Percentiles rank a stretch among this genome's conserved stretches.
phyloP scores from a whole-genome alignment of 805 yeast species.

The Myxozyma udenii region DNA sequence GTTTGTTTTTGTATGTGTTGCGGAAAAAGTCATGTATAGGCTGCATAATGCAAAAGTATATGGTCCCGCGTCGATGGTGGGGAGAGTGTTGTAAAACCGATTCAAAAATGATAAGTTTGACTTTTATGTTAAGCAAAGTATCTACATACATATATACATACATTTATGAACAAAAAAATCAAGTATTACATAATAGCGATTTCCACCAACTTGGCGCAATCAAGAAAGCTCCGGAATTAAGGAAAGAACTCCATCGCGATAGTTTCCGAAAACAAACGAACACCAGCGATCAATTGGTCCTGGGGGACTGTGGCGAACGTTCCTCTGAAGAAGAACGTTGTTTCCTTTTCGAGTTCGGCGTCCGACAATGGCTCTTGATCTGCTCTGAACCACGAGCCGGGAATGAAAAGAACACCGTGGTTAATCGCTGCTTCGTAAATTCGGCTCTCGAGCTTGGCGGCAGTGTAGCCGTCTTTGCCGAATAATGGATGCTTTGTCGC shows the following conservation, averaged over 20 bases:
- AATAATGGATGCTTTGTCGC: conserved; percentile 78
- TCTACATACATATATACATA: not conserved
- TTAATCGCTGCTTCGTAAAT: conserved; percentile 30
- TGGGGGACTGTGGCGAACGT: conserved; percentile 46
- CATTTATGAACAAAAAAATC: not conserved
- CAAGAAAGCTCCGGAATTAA: no score
- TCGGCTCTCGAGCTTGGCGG: conserved; percentile 18
- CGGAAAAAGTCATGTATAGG: not conserved
- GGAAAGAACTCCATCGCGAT: conserved; percentile 35
- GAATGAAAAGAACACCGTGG: conserved; percentile 31
- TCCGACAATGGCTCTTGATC: conserved; percentile 28
- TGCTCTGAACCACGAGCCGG: conserved; percentile 34
- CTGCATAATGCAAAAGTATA: not conserved
- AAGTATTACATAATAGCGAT: not conserved
- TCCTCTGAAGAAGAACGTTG: conserved; percentile 42
- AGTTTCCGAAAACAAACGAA: conserved; percentile 39
- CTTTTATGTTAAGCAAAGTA: not conserved
- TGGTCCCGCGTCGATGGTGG: no score
- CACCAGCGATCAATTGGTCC: conserved; percentile 38
- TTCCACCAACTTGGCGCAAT: no score
- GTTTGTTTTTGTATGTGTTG: not conserved
- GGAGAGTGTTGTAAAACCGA: no score
- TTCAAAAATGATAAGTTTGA: not conserved
- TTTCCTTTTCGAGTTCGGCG: conserved; percentile 12
- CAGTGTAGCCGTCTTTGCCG: conserved; percentile 36